Percentiles rank a stretch among this genome's conserved stretches.
These are phyloP conservation scores for Coniochaeta sp. DNA, from an alignment of 2,329 filamentous ascomycete genomes.

Conservation along the genomic window DNA sequence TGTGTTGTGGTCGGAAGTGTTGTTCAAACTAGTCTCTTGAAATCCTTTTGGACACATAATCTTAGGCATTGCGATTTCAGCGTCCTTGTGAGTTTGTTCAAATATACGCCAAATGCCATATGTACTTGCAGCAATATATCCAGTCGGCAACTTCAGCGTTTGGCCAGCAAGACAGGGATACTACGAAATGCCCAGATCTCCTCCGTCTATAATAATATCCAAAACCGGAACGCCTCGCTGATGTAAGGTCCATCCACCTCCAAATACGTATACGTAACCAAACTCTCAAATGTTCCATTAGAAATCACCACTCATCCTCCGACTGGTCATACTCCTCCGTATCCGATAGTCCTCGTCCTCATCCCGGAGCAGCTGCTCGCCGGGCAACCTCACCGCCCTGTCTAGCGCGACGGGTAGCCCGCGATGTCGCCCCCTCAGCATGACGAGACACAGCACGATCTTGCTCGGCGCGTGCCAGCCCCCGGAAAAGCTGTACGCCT, in stretches of 20 bases:
- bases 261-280: background rate
- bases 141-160: no score
- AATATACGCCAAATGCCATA: no score
- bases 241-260: background rate
- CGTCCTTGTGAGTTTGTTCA: no score
- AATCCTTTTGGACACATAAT: background rate
- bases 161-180: no score
- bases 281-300: background rate
- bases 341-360: slow-evolving; percentile 34
- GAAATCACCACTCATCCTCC: slow-evolving; percentile 16
- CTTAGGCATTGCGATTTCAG: background rate
- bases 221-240: slow-evolving; percentile 1
- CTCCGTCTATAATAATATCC: background rate
- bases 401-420: slow-evolving; percentile 49
- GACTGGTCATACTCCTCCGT: slow-evolving; percentile 25
- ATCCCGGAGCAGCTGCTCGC: slow-evolving; percentile 26
- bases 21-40: no score
- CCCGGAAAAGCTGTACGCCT: slow-evolving; percentile 47
- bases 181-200: no score
- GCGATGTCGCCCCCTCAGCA: slow-evolving; percentile 47
- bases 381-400: slow-evolving; percentile 36
- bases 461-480: slow-evolving; percentile 47
- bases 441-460: slow-evolving; percentile 48
- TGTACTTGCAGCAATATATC: no score
- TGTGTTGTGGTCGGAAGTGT: no score